These are phyloP conservation scores for Silene coronaria DNA, from an alignment of 179 eudicot genomes.

Conservation along the genomic window DNA sequence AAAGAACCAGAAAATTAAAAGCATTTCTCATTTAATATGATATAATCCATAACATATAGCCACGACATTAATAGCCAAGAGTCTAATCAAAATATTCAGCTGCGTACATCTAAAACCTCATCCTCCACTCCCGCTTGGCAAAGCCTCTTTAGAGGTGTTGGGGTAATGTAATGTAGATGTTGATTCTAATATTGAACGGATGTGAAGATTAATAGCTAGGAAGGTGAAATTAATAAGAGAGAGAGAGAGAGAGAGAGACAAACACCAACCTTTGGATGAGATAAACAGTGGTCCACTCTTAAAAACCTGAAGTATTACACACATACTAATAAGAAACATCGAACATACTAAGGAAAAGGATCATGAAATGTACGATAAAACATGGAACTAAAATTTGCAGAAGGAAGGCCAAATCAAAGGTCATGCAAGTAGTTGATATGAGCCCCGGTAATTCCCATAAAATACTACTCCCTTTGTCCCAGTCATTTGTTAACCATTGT, in stretches of 20 bases:
- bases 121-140: background rate
- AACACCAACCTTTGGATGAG: slow-evolving; percentile 87
- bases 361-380: background rate
- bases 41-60: background rate
- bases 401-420: background rate
- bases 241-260: slow-evolving; percentile 7
- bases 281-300: slow-evolving; percentile 97
- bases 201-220: background rate
- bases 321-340: slow-evolving; percentile 16
- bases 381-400: slow-evolving; percentile 12
- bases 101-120: background rate
- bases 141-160: background rate
- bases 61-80: background rate
- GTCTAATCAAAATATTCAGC: background rate
- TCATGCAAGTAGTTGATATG: background rate
- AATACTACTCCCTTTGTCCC: too few relatives aligned
- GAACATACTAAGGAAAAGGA: background rate
- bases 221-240: background rate
- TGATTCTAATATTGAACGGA: background rate
- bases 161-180: background rate
- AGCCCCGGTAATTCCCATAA: too few relatives aligned
- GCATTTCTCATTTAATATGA: background rate
- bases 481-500: too few relatives aligned
- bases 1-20: background rate
- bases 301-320: slow-evolving; percentile 56